Conservation (phyloP, 2,329 filamentous ascomycete genomes). For the Xylaria sp. region DNA sequence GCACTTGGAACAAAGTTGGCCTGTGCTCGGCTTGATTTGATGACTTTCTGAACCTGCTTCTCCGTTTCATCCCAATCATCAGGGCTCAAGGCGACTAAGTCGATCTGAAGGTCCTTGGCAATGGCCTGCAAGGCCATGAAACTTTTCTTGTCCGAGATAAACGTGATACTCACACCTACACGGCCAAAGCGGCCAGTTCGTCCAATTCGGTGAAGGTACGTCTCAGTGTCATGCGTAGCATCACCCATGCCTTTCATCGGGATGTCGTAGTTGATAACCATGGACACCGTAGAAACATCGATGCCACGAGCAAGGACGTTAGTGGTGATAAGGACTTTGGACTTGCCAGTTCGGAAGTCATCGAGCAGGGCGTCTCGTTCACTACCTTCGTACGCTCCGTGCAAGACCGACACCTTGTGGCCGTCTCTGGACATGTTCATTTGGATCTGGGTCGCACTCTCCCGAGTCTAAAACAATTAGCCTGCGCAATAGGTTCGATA, state of each 20-base stretch:
- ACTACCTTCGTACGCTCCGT: slow-evolving; percentile 84
- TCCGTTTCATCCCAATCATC: slow-evolving; percentile 93
- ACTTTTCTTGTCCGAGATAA: slow-evolving; percentile 87
- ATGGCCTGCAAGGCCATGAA: slow-evolving; percentile 85
- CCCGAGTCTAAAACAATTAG: slow-evolving; percentile 71
- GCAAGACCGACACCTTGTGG: slow-evolving; percentile 90
- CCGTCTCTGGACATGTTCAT: slow-evolving; percentile 86
- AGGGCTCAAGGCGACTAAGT: slow-evolving; percentile 82
- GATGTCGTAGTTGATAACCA: slow-evolving; percentile 98
- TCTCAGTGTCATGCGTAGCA: slow-evolving; percentile 87
- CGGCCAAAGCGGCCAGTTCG: slow-evolving; percentile 96
- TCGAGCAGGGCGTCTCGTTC: slow-evolving; percentile 87
- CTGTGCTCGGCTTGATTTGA: slow-evolving; percentile 75
- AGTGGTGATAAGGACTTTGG: slow-evolving; percentile 97
- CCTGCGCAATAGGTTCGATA: neutral
- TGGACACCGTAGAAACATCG: slow-evolving; percentile 88
- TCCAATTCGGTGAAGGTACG: slow-evolving; percentile 97
- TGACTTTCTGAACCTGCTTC: slow-evolving; percentile 80
- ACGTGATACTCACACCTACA: slow-evolving; percentile 94
- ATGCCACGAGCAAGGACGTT: slow-evolving; percentile 97
- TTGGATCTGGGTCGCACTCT: slow-evolving; percentile 87
- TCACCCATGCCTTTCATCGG: slow-evolving; percentile 81
- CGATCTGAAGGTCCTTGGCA: slow-evolving; percentile 79
- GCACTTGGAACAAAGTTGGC: slow-evolving; percentile 60
- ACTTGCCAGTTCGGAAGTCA: slow-evolving; percentile 84